A percentile compares a stretch with the other conserved stretches of the same genome.
These are phyloP conservation scores for Coemansia sp. DNA, from an alignment of 371 early-diverging fungal genomes.

Conservation along the genomic window DNA sequence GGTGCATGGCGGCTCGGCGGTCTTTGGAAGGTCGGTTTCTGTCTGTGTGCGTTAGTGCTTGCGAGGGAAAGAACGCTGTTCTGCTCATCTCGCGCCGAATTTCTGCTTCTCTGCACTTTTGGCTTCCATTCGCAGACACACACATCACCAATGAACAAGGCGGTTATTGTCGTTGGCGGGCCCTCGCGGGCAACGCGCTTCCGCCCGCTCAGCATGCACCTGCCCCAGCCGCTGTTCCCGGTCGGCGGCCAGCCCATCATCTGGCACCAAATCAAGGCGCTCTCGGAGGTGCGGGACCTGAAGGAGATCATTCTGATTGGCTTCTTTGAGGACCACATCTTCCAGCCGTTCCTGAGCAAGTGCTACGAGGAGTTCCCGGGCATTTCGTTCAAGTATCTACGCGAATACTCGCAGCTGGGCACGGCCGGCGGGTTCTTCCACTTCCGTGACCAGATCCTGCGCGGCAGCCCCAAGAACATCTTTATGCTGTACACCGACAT, in stretches of 20 bases:
- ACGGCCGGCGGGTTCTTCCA: conserved; percentile 98
- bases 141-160: conserved; percentile 60
- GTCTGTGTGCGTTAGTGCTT: background rate
- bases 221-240: conserved; percentile 97
- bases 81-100: conserved; percentile 3
- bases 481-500: conserved; percentile 97
- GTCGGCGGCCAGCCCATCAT: conserved; percentile 95
- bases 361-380: conserved; percentile 81
- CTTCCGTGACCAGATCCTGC: conserved; percentile 94
- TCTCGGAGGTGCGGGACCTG: conserved; percentile 81
- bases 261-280: conserved; percentile 90
- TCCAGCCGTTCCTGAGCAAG: conserved; percentile 81
- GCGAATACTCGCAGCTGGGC: conserved; percentile 94
- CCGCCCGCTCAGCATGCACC: conserved; percentile 93
- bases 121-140: background rate
- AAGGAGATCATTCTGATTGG: conserved; percentile 93
- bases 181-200: conserved; percentile 96
- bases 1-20: background rate
- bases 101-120: background rate
- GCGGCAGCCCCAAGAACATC: conserved; percentile 84
- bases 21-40: background rate
- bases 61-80: background rate
- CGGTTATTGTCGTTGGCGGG: conserved; percentile 95
- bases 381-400: conserved; percentile 88
- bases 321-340: conserved; percentile 92